Evolutionary conservation across 495 filamentous ascomycete species (phyloP).

Genomic region (Xylaria intraflava): DNA sequence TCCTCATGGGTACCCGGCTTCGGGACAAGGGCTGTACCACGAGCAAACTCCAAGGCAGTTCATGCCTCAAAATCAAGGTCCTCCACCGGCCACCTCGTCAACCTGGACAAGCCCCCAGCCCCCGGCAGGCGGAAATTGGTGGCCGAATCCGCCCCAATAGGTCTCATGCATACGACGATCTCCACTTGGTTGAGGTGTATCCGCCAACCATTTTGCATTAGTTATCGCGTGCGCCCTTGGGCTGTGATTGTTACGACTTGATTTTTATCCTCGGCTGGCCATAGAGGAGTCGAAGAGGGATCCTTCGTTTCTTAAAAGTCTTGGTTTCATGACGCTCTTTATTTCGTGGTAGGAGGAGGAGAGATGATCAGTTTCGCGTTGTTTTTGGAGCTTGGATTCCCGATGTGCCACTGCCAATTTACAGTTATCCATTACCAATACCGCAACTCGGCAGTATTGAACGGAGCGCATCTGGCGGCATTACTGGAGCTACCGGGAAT

Average conservation of each 20-base stretch:
- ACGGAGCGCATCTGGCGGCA: no score
- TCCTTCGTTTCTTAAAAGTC: conserved; percentile 8
- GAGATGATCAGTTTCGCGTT: not conserved
- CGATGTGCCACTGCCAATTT: not conserved
- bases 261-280: conserved; percentile 16
- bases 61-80: conserved; percentile 42
- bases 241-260: conserved; percentile 5
- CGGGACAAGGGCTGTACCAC: conserved; percentile 51
- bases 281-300: conserved; percentile 26
- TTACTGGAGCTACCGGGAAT: no score
- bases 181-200: not conserved
- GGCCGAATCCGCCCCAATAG: conserved; percentile 42
- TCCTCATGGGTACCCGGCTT: conserved; percentile 45
- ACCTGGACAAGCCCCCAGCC: conserved; percentile 39
- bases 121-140: conserved; percentile 34
- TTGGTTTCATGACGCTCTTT: not conserved
- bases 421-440: not conserved
- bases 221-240: not conserved
- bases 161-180: not conserved
- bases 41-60: conserved; percentile 58
- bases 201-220: not conserved
- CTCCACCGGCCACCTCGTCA: conserved; percentile 36
- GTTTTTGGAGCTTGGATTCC: not conserved
- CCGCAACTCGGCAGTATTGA: conserved; percentile 13
- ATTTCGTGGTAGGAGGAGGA: not conserved